Base-by-base conservation (phyloP, 1,139 yeast genomes). In the Lodderomyces pseudojiufengensis region DNA sequence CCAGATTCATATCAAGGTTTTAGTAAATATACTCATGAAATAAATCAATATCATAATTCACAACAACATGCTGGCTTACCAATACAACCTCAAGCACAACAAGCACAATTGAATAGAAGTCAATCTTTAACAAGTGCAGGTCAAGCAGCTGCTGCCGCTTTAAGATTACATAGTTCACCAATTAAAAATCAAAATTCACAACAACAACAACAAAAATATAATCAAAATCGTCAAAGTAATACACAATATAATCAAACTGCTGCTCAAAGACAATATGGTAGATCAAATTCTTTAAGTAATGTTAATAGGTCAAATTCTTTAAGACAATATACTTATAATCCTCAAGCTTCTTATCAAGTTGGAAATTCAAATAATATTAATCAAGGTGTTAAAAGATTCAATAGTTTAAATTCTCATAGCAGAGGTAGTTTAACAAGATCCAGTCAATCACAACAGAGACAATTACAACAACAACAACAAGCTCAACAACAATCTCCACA, bases 101-200 rank as follows among this genome's bases (percentile, higher is more conserved):
- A 29, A 10, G 32, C 30, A 28, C 27, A 24, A 13, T 29, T 24
- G 11, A 34, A 39, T 28, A 37, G 62, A 22, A 40, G 53, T 14
- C 60, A 51, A 37, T 55, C 63, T 18, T 47, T 58, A 29, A 46
- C 55, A 23, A 58, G 63, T 20, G 76, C 74, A 16, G 71, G 72
- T 11, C 58, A 49, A 41, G 73, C 75, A 2, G 75, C 75, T 1
- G 74, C 74, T 3, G 74, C 73, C 1, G 76, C 76, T 5, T 48
- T 68, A 24, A 52, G 63, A 41, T 51, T 61, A 43, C 71, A 65
- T 46, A 35, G 43, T 13, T 29, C 37, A 9, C 48, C 48, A 10
- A 31, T 37, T 48, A 53, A 43, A 44, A 46, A 31, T 18, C 45
- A 43, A 26, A 41, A 37, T 14, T 43, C 36, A 15, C 45, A 31